Conservation (phyloP, 306 rosid genomes). For the Malus orientalis region DNA sequence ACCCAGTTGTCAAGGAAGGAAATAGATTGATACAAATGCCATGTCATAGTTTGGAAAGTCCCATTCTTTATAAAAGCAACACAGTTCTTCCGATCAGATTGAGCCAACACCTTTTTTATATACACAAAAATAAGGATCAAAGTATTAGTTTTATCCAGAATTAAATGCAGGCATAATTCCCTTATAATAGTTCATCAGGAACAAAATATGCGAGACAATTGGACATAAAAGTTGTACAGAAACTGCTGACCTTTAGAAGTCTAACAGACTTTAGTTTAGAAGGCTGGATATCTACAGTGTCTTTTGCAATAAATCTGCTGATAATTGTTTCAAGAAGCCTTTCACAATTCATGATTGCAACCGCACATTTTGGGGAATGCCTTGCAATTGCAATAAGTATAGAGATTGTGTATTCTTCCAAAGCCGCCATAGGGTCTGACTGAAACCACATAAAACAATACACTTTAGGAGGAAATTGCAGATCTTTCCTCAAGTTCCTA, state of each 20-base stretch:
- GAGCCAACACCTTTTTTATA: slow-evolving; percentile 67
- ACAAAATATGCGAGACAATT: slow-evolving; percentile 14
- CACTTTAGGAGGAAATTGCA: neutral
- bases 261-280: slow-evolving; percentile 66
- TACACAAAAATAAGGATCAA: slow-evolving; percentile 15
- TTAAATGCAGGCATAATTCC: slow-evolving; percentile 7
- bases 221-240: slow-evolving; percentile 6
- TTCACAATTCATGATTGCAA: slow-evolving; percentile 62
- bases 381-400: slow-evolving; percentile 76
- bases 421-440: slow-evolving; percentile 54
- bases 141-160: slow-evolving; percentile 16
- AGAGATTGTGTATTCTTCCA: slow-evolving; percentile 72
- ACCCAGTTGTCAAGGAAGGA: slow-evolving; percentile 75
- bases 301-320: slow-evolving; percentile 47
- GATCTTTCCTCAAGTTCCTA: neutral
- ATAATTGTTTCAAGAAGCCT: slow-evolving; percentile 66
- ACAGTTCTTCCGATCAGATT: slow-evolving; percentile 51
- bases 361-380: slow-evolving; percentile 87
- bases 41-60: slow-evolving; percentile 58
- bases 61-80: slow-evolving; percentile 55
- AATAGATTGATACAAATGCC: slow-evolving; percentile 62
- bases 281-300: slow-evolving; percentile 44
- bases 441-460: slow-evolving; percentile 37
- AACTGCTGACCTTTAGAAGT: slow-evolving; percentile 62
- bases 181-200: neutral